Percentiles rank a stretch among this genome's conserved stretches.
Conservation (phyloP, 2,329 filamentous ascomycete species). For the Botrytis elliptica region DNA sequence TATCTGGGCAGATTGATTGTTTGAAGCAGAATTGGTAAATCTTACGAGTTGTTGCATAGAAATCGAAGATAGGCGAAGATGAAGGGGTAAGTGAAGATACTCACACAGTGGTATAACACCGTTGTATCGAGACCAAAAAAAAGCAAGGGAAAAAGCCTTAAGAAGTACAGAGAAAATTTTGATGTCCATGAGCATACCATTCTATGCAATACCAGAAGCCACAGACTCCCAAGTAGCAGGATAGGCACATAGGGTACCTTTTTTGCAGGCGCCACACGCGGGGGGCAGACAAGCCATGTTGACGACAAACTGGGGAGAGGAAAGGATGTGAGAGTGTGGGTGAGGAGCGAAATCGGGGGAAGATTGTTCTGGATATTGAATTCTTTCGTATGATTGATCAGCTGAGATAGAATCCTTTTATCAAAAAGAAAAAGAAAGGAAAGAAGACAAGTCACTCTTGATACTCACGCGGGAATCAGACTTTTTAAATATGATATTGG, state of each 20-base stretch:
- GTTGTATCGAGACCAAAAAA: not conserved
- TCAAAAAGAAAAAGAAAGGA: not conserved
- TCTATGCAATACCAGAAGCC: not conserved
- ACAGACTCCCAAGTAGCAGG: not conserved
- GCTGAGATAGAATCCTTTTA: not conserved
- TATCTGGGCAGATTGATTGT: not conserved
- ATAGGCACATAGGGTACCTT: not conserved
- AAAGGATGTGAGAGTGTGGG: not conserved
- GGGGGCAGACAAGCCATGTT: conserved; percentile 18
- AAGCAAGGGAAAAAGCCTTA: not conserved
- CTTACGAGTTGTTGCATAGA: not conserved
- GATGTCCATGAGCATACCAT: not conserved
- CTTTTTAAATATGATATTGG: not conserved
- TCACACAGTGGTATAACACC: not conserved
- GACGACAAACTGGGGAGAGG: conserved; percentile 11
- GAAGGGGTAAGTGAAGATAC: not conserved
- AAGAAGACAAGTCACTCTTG: not conserved
- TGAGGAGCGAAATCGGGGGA: conserved; percentile 2
- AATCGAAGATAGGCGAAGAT: not conserved
- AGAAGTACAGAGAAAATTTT: not conserved
- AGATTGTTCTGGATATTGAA: not conserved
- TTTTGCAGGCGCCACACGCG: conserved; percentile 13
- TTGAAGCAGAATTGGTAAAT: not conserved
- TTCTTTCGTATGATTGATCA: not conserved
- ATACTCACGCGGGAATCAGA: not conserved